Base-by-base conservation (phyloP, 768 basidiomycete genomes). In the Termitomyces sp. region DNA sequence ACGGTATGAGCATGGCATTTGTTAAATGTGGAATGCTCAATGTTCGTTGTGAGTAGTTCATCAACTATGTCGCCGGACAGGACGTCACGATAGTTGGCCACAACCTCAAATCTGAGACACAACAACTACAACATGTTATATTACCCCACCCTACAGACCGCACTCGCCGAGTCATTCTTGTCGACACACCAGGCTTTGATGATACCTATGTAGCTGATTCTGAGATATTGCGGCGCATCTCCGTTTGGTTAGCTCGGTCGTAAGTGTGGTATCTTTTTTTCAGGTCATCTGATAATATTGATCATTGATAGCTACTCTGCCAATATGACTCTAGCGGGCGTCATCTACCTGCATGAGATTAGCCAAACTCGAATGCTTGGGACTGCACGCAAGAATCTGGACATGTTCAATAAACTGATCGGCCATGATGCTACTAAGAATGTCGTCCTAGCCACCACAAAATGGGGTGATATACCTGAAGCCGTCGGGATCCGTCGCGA, bases 311-410 rank as follows among this genome's bases (percentile, higher is more conserved):
- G 61, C n/a, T 62, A 62, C 24, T 56, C 44, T 32, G 58, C 54
- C 7, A 62, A 64, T 44, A 59, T 60, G 53, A 58, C 35, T 36
- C 42, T 64, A 12, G 53, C 58, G 20, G 63, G 61, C 14, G 58
- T 64, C 52, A 57, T 64, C 33, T 64, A 64, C 40, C 52, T 64
- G 44, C 61, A 62, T 49, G 61, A 61, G 20, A 64, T 64, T 43
- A 62, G 56, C 46, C 53, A 66, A 61, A 65, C 62, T 63, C 49
- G 61, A 24, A 63, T 63, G 52, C 61, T 58, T 8, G 59, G 64
- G 30, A 65, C 67, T 18, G 63, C 66, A 9, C 59, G 61, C n/a
- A 57, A 59, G 22, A 61, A 68, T 35, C 52, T 70, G 7, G 54
- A 64, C 20, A 59, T 56, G 32, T 57, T 69, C 45, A 61, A 57